phyloP scores from a whole-genome alignment of 1,139 yeast genomes.

The Meyerozyma carpophila region DNA sequence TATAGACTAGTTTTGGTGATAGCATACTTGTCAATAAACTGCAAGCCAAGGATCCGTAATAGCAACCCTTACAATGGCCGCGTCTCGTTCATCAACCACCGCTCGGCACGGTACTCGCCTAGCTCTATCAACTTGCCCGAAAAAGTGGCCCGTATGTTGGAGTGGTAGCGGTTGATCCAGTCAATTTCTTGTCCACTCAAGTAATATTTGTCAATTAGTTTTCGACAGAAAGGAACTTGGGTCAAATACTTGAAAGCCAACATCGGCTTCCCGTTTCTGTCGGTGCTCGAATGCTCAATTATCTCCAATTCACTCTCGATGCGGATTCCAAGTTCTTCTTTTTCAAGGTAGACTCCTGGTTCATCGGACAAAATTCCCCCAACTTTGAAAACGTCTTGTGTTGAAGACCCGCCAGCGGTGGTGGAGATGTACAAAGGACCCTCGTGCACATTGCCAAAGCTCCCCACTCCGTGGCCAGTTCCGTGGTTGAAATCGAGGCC shows the following conservation, averaged over 20 bases:
- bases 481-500: conserved; percentile 55
- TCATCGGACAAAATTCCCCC: conserved; percentile 52
- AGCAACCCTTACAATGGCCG: conserved; percentile 17
- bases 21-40: too few relatives aligned
- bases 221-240: conserved; percentile 48
- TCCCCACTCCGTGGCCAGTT: conserved; percentile 58
- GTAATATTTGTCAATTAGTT: conserved; percentile 35
- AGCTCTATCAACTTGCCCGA: conserved; percentile 28
- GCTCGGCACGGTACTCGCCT: conserved; percentile 34
- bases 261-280: conserved; percentile 29
- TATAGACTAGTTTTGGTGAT: too few relatives aligned
- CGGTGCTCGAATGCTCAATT: conserved; percentile 32
- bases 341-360: conserved; percentile 53
- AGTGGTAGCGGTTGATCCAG: conserved; percentile 51
- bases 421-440: conserved; percentile 48
- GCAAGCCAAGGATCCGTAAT: too few relatives aligned
- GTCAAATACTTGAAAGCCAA: conserved; percentile 48
- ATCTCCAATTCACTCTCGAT: conserved; percentile 49
- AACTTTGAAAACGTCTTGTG: conserved; percentile 27
- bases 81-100: conserved; percentile 38
- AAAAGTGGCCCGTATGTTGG: conserved; percentile 31
- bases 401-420: conserved; percentile 30
- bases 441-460: conserved; percentile 53
- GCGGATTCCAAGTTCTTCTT: conserved; percentile 43
- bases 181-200: conserved; percentile 35